Conservation (phyloP, 352 stramenopile species). For the Globisporangium parvum region DNA sequence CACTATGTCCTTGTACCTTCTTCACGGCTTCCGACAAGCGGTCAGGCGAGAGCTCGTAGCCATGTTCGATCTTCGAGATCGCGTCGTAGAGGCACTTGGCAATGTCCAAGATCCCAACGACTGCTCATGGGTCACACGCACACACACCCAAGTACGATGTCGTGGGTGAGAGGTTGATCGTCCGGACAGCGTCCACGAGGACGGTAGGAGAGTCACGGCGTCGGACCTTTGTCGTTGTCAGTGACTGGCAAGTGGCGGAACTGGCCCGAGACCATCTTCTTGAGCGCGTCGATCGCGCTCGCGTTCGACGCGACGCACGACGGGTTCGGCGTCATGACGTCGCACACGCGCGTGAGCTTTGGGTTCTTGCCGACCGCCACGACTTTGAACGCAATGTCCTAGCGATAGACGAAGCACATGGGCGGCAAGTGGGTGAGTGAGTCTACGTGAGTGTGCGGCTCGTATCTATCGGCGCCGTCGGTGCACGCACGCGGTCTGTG, state of each 20-base stretch:
- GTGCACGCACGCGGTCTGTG: constrained; percentile 80
- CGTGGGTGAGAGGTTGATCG: too few species aligned
- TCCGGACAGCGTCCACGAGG: too few species aligned
- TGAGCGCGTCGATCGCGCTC: constrained; percentile 93
- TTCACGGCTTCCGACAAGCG: constrained; percentile 67
- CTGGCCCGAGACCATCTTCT: constrained; percentile 94
- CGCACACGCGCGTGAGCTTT: constrained; percentile 62
- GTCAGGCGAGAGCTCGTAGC: constrained; percentile 70
- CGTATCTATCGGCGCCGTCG: not conserved
- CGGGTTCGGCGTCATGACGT: constrained; percentile 95
- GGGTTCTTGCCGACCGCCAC: constrained; percentile 86
- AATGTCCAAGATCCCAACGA: constrained; percentile 97
- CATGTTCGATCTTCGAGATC: constrained; percentile 94
- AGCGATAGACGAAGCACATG: not conserved
- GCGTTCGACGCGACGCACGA: constrained; percentile 92
- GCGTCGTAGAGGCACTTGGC: constrained; percentile 98
- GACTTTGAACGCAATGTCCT: constrained; percentile 93
- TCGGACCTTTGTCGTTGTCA: constrained; percentile 76
- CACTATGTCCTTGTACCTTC: constrained; percentile 35
- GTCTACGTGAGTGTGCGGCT: not conserved
- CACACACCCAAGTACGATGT: not conserved
- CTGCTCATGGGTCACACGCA: constrained; percentile 26
- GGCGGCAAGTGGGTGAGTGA: not conserved
- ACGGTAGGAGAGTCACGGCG: not conserved
- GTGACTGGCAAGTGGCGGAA: constrained; percentile 96